Base-by-base conservation (phyloP, 2,329 filamentous ascomycete species). In the Grosmannia clavigera region DNA sequence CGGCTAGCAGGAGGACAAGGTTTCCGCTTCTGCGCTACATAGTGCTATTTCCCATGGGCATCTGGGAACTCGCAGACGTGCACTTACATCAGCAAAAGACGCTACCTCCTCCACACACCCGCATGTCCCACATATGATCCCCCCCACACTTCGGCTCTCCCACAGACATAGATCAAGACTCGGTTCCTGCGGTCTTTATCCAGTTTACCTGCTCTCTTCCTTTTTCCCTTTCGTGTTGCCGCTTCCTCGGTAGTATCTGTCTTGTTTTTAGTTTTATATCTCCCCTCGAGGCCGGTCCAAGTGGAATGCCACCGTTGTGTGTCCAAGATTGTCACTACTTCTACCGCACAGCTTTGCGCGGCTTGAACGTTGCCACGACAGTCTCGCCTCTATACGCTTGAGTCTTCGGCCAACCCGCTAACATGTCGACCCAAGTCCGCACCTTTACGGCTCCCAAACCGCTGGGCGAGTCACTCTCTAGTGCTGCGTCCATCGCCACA, bases 301-400 rank as follows among this genome's bases (percentile, higher is more conserved):
- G 74, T 80, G 78, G 80, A 77, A 95, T 95, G 89, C 88, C 88
- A 78, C 74, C 80, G 68, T 92, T 90, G 73, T 95, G 79, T 74
- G 78, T 89, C 61, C 86, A 94, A 79, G 88, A 95, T 74, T 95
- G 88, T 70, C 90, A 95, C 72, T 95, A 95, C 76, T 95, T 95
- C 76, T 94, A 89, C 78, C 89, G 89, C 78, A 95, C 86, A 73
- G 88, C 89, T 70, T 77, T 95, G 76, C 89, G 89, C 78, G 86
- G 91, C 70, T 78, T 95, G 67, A 92, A 88, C 70, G 85, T 95
- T 68, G 82, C 84, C 75, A 95, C 88, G 67, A 81, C 77, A 69
- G 83, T 95, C 73, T 90, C 87, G 66, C 85, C 87, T 67, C 77
- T 90, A 59, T 90, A 90, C 77, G 81, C 80, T 74, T 90, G 78